These are phyloP conservation scores for Tetrapisispora taiwanensis DNA, from an alignment of 805 yeast species.

Conservation along the genomic window DNA sequence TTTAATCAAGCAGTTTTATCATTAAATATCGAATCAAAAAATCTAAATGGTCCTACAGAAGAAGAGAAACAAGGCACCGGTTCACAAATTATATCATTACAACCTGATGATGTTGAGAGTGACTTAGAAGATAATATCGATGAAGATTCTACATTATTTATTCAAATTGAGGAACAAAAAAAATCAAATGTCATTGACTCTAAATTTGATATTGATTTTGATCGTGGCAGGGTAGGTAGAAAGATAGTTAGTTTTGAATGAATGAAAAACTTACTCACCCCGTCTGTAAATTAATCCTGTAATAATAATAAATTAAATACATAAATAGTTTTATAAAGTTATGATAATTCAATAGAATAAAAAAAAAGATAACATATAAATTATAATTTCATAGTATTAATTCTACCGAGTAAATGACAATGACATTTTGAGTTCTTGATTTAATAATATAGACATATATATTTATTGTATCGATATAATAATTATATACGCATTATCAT, in stretches of 20 bases:
- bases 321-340: too few species aligned
- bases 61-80: slow-evolving; percentile 24
- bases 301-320: too few species aligned
- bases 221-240: slow-evolving; percentile 33
- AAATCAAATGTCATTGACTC: slow-evolving; percentile 20
- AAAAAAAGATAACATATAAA: too few species aligned
- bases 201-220: slow-evolving; percentile 32
- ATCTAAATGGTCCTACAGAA: slow-evolving; percentile 14
- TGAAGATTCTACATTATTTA: not conserved
- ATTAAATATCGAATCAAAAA: not conserved
- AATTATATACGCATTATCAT: too few species aligned
- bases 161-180: slow-evolving; percentile 11
- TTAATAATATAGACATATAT: too few species aligned
- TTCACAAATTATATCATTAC: slow-evolving; percentile 17
- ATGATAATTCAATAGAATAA: too few species aligned
- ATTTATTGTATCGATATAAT: too few species aligned
- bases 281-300: too few species aligned
- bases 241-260: slow-evolving; percentile 23
- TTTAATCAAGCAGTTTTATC: not conserved
- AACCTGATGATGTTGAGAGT: slow-evolving; percentile 7
- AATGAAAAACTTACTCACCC: too few species aligned
- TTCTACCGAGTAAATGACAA: too few species aligned
- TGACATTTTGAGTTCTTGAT: too few species aligned
- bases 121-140: slow-evolving; percentile 4
- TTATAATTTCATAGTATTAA: too few species aligned